These are phyloP conservation scores for Cercospora zeae-maydis DNA, from an alignment of 2,329 filamentous ascomycete species.

Conservation along the genomic window DNA sequence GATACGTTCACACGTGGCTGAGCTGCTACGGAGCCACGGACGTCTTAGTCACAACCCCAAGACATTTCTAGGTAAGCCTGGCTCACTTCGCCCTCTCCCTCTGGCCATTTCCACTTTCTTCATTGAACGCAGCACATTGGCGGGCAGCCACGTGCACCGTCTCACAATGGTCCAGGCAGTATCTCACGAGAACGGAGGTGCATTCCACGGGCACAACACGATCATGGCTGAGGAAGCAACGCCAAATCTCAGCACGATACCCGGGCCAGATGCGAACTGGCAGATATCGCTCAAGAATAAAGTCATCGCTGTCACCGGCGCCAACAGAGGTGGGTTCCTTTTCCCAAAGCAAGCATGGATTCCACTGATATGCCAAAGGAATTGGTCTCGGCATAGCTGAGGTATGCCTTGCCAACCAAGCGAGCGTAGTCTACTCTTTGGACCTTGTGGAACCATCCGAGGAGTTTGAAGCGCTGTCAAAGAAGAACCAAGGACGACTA, in stretches of 20 bases:
- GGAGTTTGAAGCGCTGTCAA: conserved; percentile 30
- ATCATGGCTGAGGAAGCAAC: conserved; percentile 24
- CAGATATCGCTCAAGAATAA: conserved; percentile 46
- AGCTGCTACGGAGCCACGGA: not conserved
- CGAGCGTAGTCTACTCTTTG: conserved; percentile 31
- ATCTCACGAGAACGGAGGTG: conserved; percentile 23
- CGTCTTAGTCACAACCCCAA: not conserved
- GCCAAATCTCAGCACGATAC: conserved; percentile 41
- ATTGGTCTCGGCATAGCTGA: conserved; percentile 34
- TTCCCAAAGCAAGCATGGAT: not conserved
- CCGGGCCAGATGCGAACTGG: conserved; percentile 46
- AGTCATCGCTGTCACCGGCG: conserved; percentile 40
- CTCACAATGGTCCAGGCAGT: conserved; percentile 28
- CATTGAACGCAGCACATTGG: too few species aligned
- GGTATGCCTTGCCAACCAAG: conserved; percentile 33
- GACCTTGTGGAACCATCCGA: conserved; percentile 33
- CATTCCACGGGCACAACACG: conserved; percentile 18
- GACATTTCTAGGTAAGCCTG: not conserved
- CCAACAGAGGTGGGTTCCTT: conserved; percentile 21
- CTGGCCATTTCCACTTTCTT: too few species aligned
- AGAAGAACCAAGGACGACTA: conserved; percentile 29
- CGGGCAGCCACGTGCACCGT: not conserved
- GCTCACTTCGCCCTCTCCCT: not conserved
- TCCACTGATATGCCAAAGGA: conserved; percentile 12
- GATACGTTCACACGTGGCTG: not conserved